These are phyloP conservation scores for Calocybe gangraenosa DNA, from an alignment of 768 basidiomycete species.

Conservation along the genomic window DNA sequence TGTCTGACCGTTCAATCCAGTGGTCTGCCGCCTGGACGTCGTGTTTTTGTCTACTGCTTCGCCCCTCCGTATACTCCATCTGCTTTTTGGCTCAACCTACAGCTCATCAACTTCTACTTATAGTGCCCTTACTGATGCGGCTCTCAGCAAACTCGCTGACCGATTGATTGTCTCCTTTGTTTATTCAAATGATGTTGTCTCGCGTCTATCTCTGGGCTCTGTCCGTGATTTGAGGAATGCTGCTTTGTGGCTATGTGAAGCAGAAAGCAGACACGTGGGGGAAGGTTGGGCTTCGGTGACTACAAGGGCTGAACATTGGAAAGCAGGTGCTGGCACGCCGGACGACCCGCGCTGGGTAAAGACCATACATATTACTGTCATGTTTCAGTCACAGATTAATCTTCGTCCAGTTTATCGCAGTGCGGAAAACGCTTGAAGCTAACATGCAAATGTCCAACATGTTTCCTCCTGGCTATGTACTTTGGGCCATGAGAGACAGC, in stretches of 20 bases:
- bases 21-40: slow-evolving; percentile 62
- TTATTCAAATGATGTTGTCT: slow-evolving; percentile 79
- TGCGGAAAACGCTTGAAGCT: slow-evolving; percentile 81
- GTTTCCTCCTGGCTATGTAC: slow-evolving; percentile 73
- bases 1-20: slow-evolving; percentile 67
- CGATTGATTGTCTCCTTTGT: slow-evolving; percentile 73
- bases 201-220: slow-evolving; percentile 72
- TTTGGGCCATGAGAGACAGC: slow-evolving; percentile 75
- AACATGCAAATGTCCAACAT: slow-evolving; percentile 74
- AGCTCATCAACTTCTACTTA: not conserved
- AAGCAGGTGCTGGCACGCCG: slow-evolving; percentile 46
- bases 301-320: slow-evolving; percentile 51
- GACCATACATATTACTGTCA: not conserved
- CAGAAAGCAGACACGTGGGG: slow-evolving; percentile 42
- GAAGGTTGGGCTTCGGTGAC: slow-evolving; percentile 53
- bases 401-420: slow-evolving; percentile 59
- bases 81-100: not conserved
- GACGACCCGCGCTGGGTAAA: slow-evolving; percentile 58
- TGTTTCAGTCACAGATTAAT: not conserved
- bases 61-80: slow-evolving; percentile 57
- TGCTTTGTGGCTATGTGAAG: slow-evolving; percentile 77
- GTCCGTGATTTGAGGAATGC: slow-evolving; percentile 73
- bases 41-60: slow-evolving; percentile 73
- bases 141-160: slow-evolving; percentile 54
- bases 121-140: slow-evolving; percentile 61